Percentiles rank a stretch among this genome's conserved stretches.
Conservation (phyloP, 140 eudicot species). For the Senecio squalidus region DNA sequence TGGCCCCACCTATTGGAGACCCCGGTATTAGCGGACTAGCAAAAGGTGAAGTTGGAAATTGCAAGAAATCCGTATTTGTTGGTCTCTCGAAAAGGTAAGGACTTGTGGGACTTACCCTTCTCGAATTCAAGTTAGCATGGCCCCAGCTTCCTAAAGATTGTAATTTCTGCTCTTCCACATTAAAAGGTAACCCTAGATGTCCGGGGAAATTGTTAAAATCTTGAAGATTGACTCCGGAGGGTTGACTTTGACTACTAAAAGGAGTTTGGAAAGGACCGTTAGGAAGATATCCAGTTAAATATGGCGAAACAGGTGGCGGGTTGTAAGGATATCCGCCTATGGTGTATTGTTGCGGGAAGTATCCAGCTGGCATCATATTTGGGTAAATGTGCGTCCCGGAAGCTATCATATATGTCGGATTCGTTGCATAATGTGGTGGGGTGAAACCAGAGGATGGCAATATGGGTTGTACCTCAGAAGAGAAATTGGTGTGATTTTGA, state of each 20-base stretch:
- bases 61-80: constrained; percentile 34
- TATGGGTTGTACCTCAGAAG: constrained; percentile 27
- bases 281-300: constrained; percentile 41
- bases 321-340: constrained; percentile 39
- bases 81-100: constrained; percentile 36
- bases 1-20: constrained; percentile 36
- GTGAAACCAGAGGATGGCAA: constrained; percentile 22
- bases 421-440: constrained; percentile 41
- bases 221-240: constrained; percentile 35
- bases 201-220: constrained; percentile 40
- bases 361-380: constrained; percentile 35
- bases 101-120: constrained; percentile 25
- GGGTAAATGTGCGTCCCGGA: constrained; percentile 35
- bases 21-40: constrained; percentile 42
- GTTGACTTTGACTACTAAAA: constrained; percentile 35
- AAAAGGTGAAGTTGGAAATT: constrained; percentile 33
- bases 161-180: constrained; percentile 25
- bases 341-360: constrained; percentile 40
- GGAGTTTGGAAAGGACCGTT: constrained; percentile 31
- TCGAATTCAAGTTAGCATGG: constrained; percentile 24
- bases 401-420: constrained; percentile 41
- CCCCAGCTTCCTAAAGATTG: constrained; percentile 32
- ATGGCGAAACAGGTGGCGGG: constrained; percentile 33
- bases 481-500: constrained; percentile 30
- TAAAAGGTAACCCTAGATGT: constrained; percentile 36